These are phyloP conservation scores for Arachnomyces sp. DNA, from an alignment of 2,329 filamentous ascomycete genomes.

Conservation along the genomic window DNA sequence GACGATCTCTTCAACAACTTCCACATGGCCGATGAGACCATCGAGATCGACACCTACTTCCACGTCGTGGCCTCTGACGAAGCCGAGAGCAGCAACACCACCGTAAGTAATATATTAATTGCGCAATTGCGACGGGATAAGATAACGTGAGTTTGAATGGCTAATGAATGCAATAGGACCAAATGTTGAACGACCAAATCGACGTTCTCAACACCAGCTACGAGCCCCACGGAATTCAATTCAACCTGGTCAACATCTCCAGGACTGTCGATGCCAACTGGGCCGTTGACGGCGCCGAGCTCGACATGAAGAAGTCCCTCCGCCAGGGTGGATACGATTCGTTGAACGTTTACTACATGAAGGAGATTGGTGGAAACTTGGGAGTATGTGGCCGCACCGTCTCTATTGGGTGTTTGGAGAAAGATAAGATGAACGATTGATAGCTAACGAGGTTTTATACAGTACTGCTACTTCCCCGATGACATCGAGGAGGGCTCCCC, in stretches of 20 bases:
- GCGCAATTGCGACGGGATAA: conserved; percentile 23
- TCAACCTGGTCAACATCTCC: conserved; percentile 41
- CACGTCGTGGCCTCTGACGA: conserved; percentile 32
- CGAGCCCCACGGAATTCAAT: conserved; percentile 38
- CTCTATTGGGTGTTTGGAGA: conserved; percentile 3
- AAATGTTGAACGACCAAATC: conserved; percentile 9
- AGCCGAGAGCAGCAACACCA: conserved; percentile 20
- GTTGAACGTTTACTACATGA: conserved; percentile 54
- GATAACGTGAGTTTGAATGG: not conserved
- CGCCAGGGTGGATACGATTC: conserved; percentile 46
- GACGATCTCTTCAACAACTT: too few species aligned
- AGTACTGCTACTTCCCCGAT: conserved; percentile 18
- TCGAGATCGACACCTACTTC: conserved; percentile 35
- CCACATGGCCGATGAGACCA: conserved; percentile 12
- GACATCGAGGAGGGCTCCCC: conserved; percentile 31
- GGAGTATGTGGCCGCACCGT: conserved; percentile 18
- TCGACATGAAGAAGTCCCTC: conserved; percentile 45
- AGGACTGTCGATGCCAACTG: conserved; percentile 47
- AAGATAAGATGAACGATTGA: conserved; percentile 39
- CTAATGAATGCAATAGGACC: conserved; percentile 1
- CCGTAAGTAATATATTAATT: conserved; percentile 1
- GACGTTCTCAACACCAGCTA: conserved; percentile 28
- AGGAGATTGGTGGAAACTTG: conserved; percentile 34
- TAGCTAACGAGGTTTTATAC: conserved; percentile 22
- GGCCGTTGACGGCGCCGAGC: conserved; percentile 43